Conservation (phyloP, 1,284 basidiomycete genomes). For the Pyrrhoderma noxium region DNA sequence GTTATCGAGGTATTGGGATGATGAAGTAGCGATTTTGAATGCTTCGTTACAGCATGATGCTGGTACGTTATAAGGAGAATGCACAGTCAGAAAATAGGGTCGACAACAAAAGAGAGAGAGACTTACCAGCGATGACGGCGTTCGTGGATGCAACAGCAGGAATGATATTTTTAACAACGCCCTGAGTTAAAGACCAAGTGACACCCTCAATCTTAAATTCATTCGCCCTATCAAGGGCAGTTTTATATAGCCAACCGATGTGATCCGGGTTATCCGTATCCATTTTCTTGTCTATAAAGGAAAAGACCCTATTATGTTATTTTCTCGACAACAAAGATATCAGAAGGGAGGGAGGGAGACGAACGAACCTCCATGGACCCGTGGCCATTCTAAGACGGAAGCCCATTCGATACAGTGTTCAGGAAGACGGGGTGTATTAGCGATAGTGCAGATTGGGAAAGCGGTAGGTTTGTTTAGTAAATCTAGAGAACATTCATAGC, state of each 20-base stretch:
- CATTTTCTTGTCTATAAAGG: conserved; percentile 76
- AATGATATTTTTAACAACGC: conserved; percentile 99
- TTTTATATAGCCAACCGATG: conserved; percentile 87
- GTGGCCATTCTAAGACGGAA: conserved; percentile 97
- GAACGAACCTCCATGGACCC: conserved; percentile 73
- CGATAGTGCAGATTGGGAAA: conserved; percentile 98
- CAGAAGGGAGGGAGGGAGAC: neutral
- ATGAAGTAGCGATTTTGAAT: conserved; percentile 95
- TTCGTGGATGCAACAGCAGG: conserved; percentile 97
- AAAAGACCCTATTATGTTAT: neutral
- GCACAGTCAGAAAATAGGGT: neutral
- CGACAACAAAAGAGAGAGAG: neutral
- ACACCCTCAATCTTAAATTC: conserved; percentile 97
- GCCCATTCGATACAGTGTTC: conserved; percentile 99
- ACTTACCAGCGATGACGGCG: conserved; percentile 85
- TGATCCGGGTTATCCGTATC: conserved; percentile 97
- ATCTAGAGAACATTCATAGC: conserved; percentile 97
- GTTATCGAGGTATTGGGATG: conserved; percentile 92
- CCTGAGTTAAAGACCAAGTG: conserved; percentile 96
- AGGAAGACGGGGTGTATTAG: conserved; percentile 95
- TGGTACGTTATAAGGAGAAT: conserved; percentile 26
- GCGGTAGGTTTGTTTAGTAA: conserved; percentile 97
- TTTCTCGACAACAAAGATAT: no score
- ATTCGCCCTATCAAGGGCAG: conserved; percentile 75
- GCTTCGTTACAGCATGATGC: conserved; percentile 99